Conservation (phyloP, 2,329 filamentous ascomycete genomes). For the Cladosporium oxysporum region DNA sequence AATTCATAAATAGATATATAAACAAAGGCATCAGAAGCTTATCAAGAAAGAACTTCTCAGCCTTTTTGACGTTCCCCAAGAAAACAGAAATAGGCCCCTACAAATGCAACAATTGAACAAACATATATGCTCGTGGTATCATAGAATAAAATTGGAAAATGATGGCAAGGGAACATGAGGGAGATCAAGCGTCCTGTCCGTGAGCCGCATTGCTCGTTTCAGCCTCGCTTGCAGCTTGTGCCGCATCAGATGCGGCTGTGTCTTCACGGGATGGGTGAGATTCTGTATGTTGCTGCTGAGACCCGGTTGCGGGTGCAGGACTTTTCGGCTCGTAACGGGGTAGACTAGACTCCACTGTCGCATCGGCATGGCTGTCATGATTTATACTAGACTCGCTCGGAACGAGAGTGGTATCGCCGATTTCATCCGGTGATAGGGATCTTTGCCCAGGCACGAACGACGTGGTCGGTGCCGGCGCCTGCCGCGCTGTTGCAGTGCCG, state of each 20-base stretch:
- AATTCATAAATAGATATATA: background rate
- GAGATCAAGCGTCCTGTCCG: background rate
- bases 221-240: background rate
- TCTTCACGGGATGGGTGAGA: background rate
- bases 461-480: background rate
- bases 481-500: background rate
- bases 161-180: background rate
- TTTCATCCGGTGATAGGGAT: background rate
- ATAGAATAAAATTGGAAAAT: conserved; percentile 3
- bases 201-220: background rate
- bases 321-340: conserved; percentile 28
- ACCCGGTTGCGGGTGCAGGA: background rate
- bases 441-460: conserved; percentile 3
- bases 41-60: background rate
- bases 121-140: conserved; percentile 17
- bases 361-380: conserved; percentile 28
- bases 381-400: background rate
- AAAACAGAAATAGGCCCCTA: background rate
- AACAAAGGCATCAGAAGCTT: background rate
- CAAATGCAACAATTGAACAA: background rate
- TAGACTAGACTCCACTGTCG: conserved; percentile 19
- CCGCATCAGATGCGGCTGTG: background rate
- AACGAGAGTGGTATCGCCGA: conserved; percentile 2
- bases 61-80: background rate
- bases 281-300: background rate